Percentiles rank a stretch among this genome's conserved stretches.
These are phyloP conservation scores for Fusarium sp. DNA, from an alignment of 2,329 filamentous ascomycete genomes.

Conservation along the genomic window DNA sequence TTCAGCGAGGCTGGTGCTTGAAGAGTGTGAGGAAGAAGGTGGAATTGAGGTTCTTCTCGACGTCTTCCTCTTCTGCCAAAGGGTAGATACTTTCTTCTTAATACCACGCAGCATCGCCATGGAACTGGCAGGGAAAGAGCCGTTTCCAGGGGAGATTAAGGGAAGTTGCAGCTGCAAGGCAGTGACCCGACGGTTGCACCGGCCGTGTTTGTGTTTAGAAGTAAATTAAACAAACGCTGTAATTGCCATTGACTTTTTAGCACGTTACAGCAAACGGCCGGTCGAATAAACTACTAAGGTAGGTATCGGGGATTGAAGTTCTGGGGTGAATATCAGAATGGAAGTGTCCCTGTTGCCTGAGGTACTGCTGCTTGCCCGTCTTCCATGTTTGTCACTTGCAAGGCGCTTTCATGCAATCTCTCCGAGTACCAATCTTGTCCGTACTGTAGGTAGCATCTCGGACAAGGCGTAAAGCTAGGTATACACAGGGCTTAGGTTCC, in stretches of 20 bases:
- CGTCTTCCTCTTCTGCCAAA: constrained; percentile 39
- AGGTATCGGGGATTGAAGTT: background rate
- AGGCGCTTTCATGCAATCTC: background rate
- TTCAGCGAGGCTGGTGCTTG: background rate
- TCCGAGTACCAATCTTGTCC: background rate
- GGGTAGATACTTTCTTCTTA: constrained; percentile 39
- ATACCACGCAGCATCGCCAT: constrained; percentile 43
- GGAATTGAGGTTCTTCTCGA: constrained; percentile 8
- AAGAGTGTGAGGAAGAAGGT: background rate
- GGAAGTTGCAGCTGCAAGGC: background rate
- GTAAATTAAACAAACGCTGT: background rate
- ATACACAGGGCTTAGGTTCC: background rate
- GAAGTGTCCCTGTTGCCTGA: background rate
- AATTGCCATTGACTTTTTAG: background rate
- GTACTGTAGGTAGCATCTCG: background rate
- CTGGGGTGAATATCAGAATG: background rate
- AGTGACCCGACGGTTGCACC: background rate
- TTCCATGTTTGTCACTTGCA: background rate
- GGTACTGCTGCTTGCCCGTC: background rate
- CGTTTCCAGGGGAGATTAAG: background rate
- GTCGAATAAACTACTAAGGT: background rate
- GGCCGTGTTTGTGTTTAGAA: background rate
- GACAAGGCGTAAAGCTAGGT: background rate
- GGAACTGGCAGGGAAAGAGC: background rate
- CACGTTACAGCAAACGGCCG: background rate